A percentile compares a stretch with the other conserved stretches of the same genome.
Evolutionary conservation across 106 monocot species (phyloP).

Genomic region (Acorus calamus): DNA sequence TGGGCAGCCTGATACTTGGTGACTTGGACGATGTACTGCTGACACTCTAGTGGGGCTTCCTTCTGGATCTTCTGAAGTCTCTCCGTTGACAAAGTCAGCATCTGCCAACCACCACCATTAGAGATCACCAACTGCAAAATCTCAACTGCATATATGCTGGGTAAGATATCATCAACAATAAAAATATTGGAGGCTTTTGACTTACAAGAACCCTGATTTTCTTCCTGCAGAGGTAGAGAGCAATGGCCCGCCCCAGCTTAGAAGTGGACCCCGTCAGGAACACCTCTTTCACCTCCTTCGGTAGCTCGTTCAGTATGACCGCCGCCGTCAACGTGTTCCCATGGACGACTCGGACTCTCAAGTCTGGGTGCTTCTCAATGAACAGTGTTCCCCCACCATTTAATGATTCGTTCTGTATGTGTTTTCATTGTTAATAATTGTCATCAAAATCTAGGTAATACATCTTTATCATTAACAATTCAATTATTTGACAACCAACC

Average conservation of each 20-base stretch:
- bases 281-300: background rate
- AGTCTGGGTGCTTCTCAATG: background rate
- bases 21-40: slow-evolving; percentile 21
- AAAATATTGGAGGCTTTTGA: background rate
- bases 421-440: too few species aligned
- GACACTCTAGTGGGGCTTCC: slow-evolving; percentile 19
- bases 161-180: too few species aligned
- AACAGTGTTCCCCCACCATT: background rate
- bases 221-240: background rate
- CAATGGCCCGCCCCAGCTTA: too few species aligned
- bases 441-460: too few species aligned
- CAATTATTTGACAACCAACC: slow-evolving; percentile 19
- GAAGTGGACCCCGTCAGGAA: too few species aligned
- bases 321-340: slow-evolving; percentile 3
- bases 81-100: slow-evolving; percentile 20
- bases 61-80: slow-evolving; percentile 31
- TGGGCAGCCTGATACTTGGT: slow-evolving; percentile 28
- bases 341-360: background rate
- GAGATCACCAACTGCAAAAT: too few species aligned
- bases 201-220: background rate
- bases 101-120: background rate
- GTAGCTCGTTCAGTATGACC: background rate
- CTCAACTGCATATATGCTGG: too few species aligned
- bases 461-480: too few species aligned
- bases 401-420: background rate